Conservation (phyloP, 768 basidiomycete genomes). For the Dentipellis sp. region DNA sequence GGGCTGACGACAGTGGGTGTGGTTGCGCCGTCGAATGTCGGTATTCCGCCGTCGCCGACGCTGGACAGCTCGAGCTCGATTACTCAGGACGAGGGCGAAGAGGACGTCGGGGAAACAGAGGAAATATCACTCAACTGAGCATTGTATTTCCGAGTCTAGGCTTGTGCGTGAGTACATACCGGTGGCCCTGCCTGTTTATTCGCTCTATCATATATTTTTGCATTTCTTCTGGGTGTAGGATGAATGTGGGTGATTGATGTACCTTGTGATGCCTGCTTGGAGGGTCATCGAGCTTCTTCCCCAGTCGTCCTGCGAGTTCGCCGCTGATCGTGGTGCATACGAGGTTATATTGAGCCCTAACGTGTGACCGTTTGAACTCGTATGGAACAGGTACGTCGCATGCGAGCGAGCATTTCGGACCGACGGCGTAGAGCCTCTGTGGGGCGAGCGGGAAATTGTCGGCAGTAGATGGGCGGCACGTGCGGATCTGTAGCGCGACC, state of each 20-base stretch:
- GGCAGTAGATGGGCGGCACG: not conserved
- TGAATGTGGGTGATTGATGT: too few species aligned
- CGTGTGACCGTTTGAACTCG: not conserved
- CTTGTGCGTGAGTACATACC: not conserved
- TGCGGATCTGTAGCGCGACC: not conserved
- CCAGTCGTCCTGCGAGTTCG: too few species aligned
- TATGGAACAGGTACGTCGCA: too few species aligned
- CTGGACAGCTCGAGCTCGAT: constrained; percentile 56
- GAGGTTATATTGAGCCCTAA: not conserved
- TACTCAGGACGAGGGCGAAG: constrained; percentile 45
- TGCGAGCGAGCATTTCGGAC: not conserved
- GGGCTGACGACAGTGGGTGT: constrained; percentile 23
- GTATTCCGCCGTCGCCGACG: constrained; percentile 41
- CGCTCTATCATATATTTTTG: too few species aligned
- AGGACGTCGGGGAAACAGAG: constrained; percentile 72
- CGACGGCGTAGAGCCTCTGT: not conserved
- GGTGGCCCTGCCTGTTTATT: not conserved
- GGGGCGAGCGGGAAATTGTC: not conserved
- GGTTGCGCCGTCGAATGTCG: constrained; percentile 54
- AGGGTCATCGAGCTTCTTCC: not conserved
- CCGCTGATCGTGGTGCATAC: not conserved
- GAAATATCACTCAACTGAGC: constrained; percentile 39
- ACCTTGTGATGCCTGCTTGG: too few species aligned
- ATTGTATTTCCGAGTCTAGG: not conserved
- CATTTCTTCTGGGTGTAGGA: too few species aligned